Evolutionary conservation across 129 eudicot species (phyloP).

Genomic region (Escallonia rubra): DNA sequence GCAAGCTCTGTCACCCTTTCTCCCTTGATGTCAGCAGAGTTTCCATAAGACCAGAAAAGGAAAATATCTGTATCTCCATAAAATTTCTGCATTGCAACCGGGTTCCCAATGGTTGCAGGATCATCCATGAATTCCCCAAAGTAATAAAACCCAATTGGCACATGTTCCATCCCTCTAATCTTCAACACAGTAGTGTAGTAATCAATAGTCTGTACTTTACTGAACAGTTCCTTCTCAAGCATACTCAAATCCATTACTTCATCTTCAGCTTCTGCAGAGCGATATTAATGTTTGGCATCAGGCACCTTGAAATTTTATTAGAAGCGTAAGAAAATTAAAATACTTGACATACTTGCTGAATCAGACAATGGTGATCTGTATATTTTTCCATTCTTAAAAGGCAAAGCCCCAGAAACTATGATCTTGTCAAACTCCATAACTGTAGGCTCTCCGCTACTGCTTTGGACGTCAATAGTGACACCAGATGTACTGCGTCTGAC

Average conservation of each 20-base stretch:
- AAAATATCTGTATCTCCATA: constrained; percentile 66
- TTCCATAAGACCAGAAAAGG: constrained; percentile 85
- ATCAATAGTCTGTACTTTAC: constrained; percentile 68
- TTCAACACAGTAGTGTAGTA: constrained; percentile 84
- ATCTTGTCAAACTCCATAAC: constrained; percentile 57
- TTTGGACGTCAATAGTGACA: constrained; percentile 37
- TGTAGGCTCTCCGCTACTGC: constrained; percentile 31
- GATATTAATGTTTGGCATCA: background rate
- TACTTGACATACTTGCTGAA: constrained; percentile 34
- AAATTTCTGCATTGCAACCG: constrained; percentile 80
- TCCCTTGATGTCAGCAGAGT: constrained; percentile 56
- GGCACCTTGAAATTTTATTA: background rate
- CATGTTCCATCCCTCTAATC: constrained; percentile 71
- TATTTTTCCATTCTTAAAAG: constrained; percentile 53
- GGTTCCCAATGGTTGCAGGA: constrained; percentile 80
- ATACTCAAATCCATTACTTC: constrained; percentile 52
- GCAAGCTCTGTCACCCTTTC: constrained; percentile 59
- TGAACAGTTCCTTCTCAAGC: constrained; percentile 64
- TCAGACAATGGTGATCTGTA: constrained; percentile 51
- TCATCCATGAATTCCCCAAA: constrained; percentile 77
- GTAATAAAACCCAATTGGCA: constrained; percentile 80
- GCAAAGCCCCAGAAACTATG: constrained; percentile 73
- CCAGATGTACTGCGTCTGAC: constrained; percentile 40
- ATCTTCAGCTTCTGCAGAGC: constrained; percentile 35
- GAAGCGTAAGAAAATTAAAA: background rate